Base-by-base conservation (phyloP, 176 grass and related monocot species). In the Triticum monococcum region DNA sequence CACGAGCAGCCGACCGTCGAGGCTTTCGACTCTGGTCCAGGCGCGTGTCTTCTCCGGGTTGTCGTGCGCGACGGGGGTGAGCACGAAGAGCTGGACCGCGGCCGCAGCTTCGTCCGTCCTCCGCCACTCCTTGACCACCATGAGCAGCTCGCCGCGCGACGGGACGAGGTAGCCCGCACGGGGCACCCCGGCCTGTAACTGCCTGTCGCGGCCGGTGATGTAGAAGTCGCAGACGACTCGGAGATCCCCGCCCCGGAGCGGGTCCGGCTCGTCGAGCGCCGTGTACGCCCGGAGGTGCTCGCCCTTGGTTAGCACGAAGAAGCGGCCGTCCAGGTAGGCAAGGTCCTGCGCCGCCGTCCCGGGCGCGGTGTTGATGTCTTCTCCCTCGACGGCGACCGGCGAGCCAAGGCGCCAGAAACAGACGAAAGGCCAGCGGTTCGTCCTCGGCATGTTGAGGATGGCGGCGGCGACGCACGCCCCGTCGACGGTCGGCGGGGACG, bases 91-190 rank as follows among this genome's bases (percentile, higher is more conserved):
- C 20, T 22, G 68, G 6, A 72, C 10, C 1, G 36, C 12, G 20
- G 36, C 12, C 20, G 68, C 1, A 8, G 36, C 10, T 3, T 36
- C 68, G 3, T 41, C 68, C 4, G 22, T 11, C 20, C 18, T 18
- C 68, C 36, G 36, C 68, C 68, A 71, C 35, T 71, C 33, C 68
- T 72, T 72, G 20, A 72, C 68, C 36, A 41, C 68, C 68, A 72
- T 41, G 22, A 72, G 36, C 20, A 72, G 68, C 36, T 72, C 68
- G 20, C 68, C 68, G 9, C 68, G 68, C 10, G 36, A 72, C 68
- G 1, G 20, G 36, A 41, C 68, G 68, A 72, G 68, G 36, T 72
- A 72, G 5, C 68, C 68, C 4, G 36, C 68, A 18, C 68, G 36
- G 18, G 10, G 10, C 3, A 23, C 9, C 5, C 14, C 5, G 9